Evolutionary conservation across 1,139 yeast species (phyloP), one percentile per base, ranked within the genome.

Genomic region (Yamadazyma oceani): DNA sequence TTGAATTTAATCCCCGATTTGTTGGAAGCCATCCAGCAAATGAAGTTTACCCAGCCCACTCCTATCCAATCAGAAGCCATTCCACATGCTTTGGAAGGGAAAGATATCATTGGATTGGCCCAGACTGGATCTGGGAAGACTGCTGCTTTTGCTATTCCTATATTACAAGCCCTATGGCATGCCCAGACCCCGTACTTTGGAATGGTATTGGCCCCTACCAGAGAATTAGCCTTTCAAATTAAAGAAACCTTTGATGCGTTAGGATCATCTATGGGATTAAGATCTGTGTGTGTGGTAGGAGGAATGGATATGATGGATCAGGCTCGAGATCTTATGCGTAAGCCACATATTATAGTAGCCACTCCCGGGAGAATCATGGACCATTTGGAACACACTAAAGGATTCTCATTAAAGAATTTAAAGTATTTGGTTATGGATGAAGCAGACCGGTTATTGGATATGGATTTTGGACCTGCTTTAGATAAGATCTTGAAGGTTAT

Each of bases 301-400:
- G 99, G 99, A 47, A 92, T 92, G 94, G 96, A 88, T 55, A 86
- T 87, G 87, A 88, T 92, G 94, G 95, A 89, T 53, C 99, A 92
- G 62, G 94, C 97, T 0, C 74, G 95, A 46, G 96, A 94, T 48
- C 72, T 92, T 50, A 85, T 88, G 83, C 76, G 95, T 49, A 89
- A 88, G 56, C 98, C 98, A 2, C 98, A 92, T 55, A 76, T 92
- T 33, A 75, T 92, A 39, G 96, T 92, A 41, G 97, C 97, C 16
- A 92, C 99, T 0, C 73, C 73, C 1, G 69, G 69, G 27, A 77
- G 99, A 59, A 72, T 92, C 41, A 80, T 90, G 80, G 98, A 92
- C 61, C 98, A 92, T 67, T 71, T 92, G 55, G 97, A 92, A 58
- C 84, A 88, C 54, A 92, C 97, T 9, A 88, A 88, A 59, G 97